Evolutionary conservation across 805 yeast species (phyloP), one percentile per base, ranked within the genome.

Genomic region (Wickerhamiella qilinensis): DNA sequence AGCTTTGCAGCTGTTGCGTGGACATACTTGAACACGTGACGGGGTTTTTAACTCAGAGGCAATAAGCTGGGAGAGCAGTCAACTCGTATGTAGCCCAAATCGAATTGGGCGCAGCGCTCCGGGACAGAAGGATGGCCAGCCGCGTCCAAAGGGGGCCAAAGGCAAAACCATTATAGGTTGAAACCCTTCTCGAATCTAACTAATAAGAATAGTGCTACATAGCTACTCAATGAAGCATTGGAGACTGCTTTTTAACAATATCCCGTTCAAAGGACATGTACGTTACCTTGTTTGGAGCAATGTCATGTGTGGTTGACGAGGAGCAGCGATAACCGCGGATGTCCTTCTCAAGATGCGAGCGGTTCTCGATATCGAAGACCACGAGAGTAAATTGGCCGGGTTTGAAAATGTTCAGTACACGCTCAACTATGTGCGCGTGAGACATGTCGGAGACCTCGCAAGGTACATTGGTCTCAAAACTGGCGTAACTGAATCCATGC

Each of bases 401-500:
- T 40, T 65, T 65, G 57, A 88, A 77, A 21, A 79, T 67, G 3
- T 59, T 51, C 46, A 85, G 63, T 2, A 85, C 77, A 30, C 69
- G 70, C 31, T 59, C 47, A 44, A 82, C 57, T 8, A 83, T 74
- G n/a, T 67, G 68, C 24, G 67, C 53, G 49, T 77, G 71, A 45
- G 65, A 56, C 44, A 49, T 47, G 33, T 50, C 65, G 45, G 38
- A 63, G 41, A 58, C 44, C 36, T 46, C 48, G 9, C 71, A 61
- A 6, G 79, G 77, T 30, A 75, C 82, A 56, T 83, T 88, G 17
- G 95, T 75, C 56, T 91, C 97, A 57, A 91, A 91, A 8, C 94
- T 81, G 3, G 97, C 97, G 58, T 88, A 88, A 4, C 95, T 83
- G 84, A 93, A 88, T 28, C 88, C 94, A 18, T 65, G 56, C 55